These are phyloP conservation scores for Oenanthe sinensis DNA, from an alignment of 129 eudicot genomes.

Conservation along the genomic window DNA sequence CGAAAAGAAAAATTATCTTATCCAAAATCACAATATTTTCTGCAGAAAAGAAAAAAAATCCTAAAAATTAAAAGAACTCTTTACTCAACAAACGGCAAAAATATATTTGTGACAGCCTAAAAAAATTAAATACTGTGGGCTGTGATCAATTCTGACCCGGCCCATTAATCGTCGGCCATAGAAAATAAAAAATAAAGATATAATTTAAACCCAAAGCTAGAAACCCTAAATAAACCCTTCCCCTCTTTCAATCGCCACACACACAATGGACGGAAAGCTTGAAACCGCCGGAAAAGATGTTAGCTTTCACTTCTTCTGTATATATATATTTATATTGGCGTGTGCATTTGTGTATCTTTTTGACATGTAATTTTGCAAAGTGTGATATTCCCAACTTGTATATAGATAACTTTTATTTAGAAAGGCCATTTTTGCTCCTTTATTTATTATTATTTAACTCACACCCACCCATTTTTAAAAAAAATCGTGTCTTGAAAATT, in stretches of 20 bases:
- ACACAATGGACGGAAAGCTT: background rate
- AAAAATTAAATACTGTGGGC: too few relatives aligned
- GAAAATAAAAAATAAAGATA: background rate
- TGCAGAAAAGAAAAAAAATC: too few relatives aligned
- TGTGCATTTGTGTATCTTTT: background rate
- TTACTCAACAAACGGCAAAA: too few relatives aligned
- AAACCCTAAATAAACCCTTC: background rate
- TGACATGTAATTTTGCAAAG: background rate
- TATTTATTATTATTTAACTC: background rate
- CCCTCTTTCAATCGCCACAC: background rate
- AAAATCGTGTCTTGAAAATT: background rate
- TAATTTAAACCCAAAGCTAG: background rate
- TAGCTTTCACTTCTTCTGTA: background rate
- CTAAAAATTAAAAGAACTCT: too few relatives aligned
- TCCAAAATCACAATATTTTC: too few relatives aligned
- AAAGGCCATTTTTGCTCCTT: background rate
- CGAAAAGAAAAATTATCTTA: too few relatives aligned
- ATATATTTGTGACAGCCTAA: too few relatives aligned
- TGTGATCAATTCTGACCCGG: background rate
- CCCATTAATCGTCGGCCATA: background rate
- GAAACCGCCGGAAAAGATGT: conserved; percentile 4
- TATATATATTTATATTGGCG: background rate
- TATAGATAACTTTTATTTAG: background rate
- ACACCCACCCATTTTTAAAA: background rate
- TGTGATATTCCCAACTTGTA: background rate